These are phyloP conservation scores for Metschnikowia lochheadii DNA, from an alignment of 805 yeast genomes.

Conservation along the genomic window DNA sequence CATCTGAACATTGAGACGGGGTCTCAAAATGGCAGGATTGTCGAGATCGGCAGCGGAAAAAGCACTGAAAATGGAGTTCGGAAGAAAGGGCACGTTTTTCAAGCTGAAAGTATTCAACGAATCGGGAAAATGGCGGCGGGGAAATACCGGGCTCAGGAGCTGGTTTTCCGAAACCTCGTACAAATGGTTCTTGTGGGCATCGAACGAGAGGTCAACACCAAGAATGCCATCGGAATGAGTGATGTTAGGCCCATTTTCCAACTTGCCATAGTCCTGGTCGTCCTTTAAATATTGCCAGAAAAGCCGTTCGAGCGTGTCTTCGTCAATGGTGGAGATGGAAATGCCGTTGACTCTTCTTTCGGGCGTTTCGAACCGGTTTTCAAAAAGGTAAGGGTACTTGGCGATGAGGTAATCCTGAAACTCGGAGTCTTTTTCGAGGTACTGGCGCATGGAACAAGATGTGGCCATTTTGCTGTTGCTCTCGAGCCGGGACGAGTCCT, in stretches of 20 bases:
- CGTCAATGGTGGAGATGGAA: slow-evolving; percentile 1
- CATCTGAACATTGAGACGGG: slow-evolving; percentile 51
- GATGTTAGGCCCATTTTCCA: not conserved
- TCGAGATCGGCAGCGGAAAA: slow-evolving; percentile 40
- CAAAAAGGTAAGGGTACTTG: not conserved
- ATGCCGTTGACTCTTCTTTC: slow-evolving; percentile 2
- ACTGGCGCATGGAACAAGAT: slow-evolving; percentile 52
- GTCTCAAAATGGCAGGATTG: slow-evolving; percentile 40
- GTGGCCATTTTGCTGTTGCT: slow-evolving; percentile 39
- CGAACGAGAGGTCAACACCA: not conserved
- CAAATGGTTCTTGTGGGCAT: not conserved
- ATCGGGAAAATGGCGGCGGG: not conserved
- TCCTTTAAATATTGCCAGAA: slow-evolving; percentile 35
- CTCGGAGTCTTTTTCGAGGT: slow-evolving; percentile 51
- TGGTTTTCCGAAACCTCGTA: slow-evolving; percentile 1
- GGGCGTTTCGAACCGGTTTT: not conserved
- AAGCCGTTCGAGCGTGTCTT: slow-evolving; percentile 33
- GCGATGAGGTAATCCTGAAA: slow-evolving; percentile 32
- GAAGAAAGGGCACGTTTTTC: slow-evolving; percentile 48
- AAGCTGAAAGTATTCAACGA: slow-evolving; percentile 52
- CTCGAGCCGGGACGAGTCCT: slow-evolving; percentile 16
- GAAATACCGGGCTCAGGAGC: not conserved
- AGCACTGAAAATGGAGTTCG: slow-evolving; percentile 45
- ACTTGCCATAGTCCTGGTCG: slow-evolving; percentile 7
- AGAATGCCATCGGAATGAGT: not conserved